Evolutionary conservation across 2,329 filamentous ascomycete species (phyloP), one percentile per base, ranked within the genome.

Genomic region (Achaetomium macrosporum): DNA sequence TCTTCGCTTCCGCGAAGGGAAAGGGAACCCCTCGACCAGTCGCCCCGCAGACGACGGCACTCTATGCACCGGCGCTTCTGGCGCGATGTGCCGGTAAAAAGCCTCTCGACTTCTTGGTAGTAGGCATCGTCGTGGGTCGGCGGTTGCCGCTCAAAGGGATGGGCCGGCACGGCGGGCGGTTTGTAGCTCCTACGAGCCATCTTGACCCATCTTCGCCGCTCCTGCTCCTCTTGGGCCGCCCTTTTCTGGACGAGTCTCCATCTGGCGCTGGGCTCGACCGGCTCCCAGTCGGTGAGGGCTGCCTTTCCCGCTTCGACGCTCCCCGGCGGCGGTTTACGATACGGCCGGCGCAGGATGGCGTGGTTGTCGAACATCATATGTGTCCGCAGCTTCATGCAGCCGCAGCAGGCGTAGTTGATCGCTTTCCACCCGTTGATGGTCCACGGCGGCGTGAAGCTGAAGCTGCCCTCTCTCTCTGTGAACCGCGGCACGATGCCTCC

Each of bases 361-460:
- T 51, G 51, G 57, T 61, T 60, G 46, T 56, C 51, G 29, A 63
- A 63, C 55, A 57, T 57, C 31, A 46, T 56, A 44, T 63, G 59
- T 10, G 56, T 16, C 3, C 49, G 59, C 6, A 63, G 55, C 41
- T 57, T 55, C 51, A 59, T 50, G 40, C 61, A 63, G 30, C 55
- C 58, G 9, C 49, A 50, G 51, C 61, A 63, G 30, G 59, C 59
- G 20, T 61, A 63, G 36, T 47, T 57, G 53, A 48, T 54, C 33
- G 11, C 5, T 6, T 29, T 33, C 61, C 59, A 61, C 25, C 41
- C 51, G 2, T 29, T n/a, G 39, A 47, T 29, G 10, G 47, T 43
- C 1, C 46, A 53, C 3, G 53, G 45, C 17, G 56, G 57, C 1
- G 37, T 16, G 36, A 54, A 12, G 7, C 43, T 39, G 17, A 47